phyloP scores from a whole-genome alignment of 805 yeast genomes.

The Starmerella stellata region DNA sequence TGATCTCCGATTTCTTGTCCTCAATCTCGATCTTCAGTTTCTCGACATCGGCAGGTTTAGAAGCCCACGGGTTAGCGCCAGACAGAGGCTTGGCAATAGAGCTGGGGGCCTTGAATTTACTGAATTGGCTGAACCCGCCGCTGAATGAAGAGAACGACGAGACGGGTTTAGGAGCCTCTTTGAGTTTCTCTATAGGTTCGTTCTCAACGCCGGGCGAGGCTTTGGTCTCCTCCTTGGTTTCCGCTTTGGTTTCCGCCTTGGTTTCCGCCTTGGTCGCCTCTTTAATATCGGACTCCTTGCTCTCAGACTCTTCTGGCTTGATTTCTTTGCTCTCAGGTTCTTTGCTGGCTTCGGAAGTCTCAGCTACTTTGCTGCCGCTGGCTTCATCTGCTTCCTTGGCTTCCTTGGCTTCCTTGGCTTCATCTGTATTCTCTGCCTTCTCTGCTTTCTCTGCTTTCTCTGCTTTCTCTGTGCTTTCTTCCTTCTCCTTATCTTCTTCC shows the following conservation, averaged over 20 bases:
- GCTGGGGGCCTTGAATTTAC: neutral
- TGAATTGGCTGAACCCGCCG: conserved; percentile 6
- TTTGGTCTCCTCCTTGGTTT: no score
- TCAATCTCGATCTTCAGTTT: conserved; percentile 2
- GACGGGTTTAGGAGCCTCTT: neutral
- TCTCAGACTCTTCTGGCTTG: conserved; percentile 11
- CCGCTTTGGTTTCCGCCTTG: neutral
- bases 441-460: conserved; percentile 10
- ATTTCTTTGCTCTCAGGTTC: no score
- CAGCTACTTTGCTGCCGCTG: no score
- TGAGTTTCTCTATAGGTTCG: no score
- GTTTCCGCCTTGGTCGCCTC: neutral
- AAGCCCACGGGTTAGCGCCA: conserved; percentile 41
- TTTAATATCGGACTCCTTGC: conserved; percentile 2
- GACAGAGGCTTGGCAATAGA: neutral
- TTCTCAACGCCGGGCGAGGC: neutral
- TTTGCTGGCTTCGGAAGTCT: no score
- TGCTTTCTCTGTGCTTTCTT: conserved; percentile 1
- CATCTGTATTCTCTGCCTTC: no score
- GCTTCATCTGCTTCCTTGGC: no score
- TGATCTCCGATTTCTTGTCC: conserved; percentile 8
- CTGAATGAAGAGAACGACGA: conserved; percentile 6
- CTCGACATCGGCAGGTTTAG: conserved; percentile 7
- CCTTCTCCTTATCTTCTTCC: conserved; percentile 8
- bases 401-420: no score